A percentile compares a stretch with the other conserved stretches of the same genome.
phyloP scores from a whole-genome alignment of 163 green algal species.

The Scenedesmus sp. region DNA sequence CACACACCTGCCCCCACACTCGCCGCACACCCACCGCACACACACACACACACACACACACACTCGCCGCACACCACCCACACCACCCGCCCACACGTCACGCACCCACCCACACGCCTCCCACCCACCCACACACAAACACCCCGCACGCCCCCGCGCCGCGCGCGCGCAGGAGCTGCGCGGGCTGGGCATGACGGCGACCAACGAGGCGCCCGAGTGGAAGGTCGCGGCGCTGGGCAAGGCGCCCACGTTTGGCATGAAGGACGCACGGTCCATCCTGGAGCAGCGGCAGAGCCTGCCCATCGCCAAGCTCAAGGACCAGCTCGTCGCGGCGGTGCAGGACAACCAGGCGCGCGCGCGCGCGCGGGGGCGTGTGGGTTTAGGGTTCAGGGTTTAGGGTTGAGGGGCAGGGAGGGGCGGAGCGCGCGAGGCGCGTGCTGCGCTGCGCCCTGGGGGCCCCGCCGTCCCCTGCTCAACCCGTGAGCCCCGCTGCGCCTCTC shows the following conservation, averaged over 20 bases:
- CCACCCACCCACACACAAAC: neutral
- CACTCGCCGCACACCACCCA: no score
- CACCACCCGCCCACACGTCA: no score
- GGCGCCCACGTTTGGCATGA: slow-evolving; percentile 93
- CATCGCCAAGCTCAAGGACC: slow-evolving; percentile 92
- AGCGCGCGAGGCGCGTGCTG: no score
- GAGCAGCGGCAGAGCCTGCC: slow-evolving; percentile 96
- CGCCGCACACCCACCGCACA: neutral
- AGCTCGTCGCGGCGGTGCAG: slow-evolving; percentile 87
- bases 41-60: neutral
- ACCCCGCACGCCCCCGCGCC: no score
- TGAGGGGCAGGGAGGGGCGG: no score
- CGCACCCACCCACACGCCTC: no score
- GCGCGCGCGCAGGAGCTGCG: slow-evolving; percentile 79
- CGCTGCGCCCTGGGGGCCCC: no score
- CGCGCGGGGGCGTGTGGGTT: neutral
- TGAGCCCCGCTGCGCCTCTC: no score
- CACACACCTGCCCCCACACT: neutral
- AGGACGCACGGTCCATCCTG: slow-evolving; percentile 88
- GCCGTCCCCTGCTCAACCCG: no score
- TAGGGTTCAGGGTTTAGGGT: no score
- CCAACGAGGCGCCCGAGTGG: slow-evolving; percentile 94
- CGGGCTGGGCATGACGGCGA: slow-evolving; percentile 80
- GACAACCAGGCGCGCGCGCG: slow-evolving; percentile 80
- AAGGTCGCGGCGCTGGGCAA: slow-evolving; percentile 96